phyloP scores from a whole-genome alignment of 805 yeast genomes.

The Myxozyma neotropica region DNA sequence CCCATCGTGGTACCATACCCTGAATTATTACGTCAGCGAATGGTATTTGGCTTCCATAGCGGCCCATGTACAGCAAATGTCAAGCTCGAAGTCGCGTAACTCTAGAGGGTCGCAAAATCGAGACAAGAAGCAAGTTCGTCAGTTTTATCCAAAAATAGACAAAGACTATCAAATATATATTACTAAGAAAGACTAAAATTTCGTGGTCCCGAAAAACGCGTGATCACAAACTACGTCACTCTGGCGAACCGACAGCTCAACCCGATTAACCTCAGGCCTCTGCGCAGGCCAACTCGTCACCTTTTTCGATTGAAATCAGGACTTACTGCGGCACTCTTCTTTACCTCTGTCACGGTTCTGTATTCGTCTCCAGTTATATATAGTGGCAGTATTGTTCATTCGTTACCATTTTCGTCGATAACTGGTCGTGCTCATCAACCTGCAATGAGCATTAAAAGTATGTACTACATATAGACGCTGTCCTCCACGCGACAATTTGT shows the following conservation, averaged over 20 bases:
- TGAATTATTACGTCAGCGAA: not conserved
- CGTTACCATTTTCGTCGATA: conserved; percentile 21
- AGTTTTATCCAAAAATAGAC: not conserved
- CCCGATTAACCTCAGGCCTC: not conserved
- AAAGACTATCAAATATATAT: too few relatives aligned
- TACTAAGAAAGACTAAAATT: too few relatives aligned
- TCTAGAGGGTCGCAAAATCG: too few relatives aligned
- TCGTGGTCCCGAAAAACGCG: not conserved
- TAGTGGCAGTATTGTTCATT: not conserved
- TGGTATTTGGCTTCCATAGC: not conserved
- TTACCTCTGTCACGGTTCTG: conserved; percentile 25
- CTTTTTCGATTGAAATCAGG: conserved; percentile 5
- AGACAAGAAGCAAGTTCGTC: too few relatives aligned
- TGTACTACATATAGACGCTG: too few relatives aligned
- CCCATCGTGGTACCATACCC: conserved; percentile 4
- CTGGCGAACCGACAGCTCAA: conserved; percentile 13
- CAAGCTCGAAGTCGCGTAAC: not conserved
- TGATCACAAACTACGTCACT: not conserved
- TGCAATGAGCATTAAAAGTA: conserved; percentile 18
- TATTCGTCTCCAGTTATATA: conserved; percentile 21
- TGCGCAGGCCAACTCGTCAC: conserved; percentile 1
- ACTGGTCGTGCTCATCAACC: conserved; percentile 20
- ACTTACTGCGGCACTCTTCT: conserved; percentile 26
- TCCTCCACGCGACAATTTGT: too few relatives aligned
- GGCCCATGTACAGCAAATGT: not conserved